A percentile compares a stretch with the other conserved stretches of the same genome.
Evolutionary conservation across 192 early-diverging fungal genomes (phyloP).

Genomic region (Polychytrium aggregatum): DNA sequence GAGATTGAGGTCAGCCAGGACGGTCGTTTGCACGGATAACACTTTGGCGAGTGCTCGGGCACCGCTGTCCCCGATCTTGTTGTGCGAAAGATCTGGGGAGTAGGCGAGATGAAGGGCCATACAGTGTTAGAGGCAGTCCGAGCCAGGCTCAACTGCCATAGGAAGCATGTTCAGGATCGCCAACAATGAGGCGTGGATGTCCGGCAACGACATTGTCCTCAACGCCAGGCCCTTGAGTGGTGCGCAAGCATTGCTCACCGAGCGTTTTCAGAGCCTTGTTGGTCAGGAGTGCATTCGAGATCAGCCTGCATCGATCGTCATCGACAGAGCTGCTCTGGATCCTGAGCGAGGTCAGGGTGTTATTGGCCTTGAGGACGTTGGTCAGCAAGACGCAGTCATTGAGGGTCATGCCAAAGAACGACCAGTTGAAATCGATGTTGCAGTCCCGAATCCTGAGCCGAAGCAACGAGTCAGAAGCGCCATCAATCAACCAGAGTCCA

Average conservation of each 20-base stretch:
- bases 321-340: slow-evolving; percentile 29
- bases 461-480: background rate
- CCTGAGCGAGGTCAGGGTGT: slow-evolving; percentile 10
- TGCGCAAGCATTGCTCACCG: slow-evolving; percentile 9
- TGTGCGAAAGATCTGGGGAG: slow-evolving; percentile 34
- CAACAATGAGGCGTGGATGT: slow-evolving; percentile 4
- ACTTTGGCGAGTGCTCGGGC: slow-evolving; percentile 34
- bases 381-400: slow-evolving; percentile 21
- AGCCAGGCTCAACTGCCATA: no score
- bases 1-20: slow-evolving; percentile 21
- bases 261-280: slow-evolving; percentile 22
- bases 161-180: background rate
- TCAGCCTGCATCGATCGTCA: slow-evolving; percentile 28
- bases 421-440: slow-evolving; percentile 37
- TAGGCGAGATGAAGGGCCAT: no score
- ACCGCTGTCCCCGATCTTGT: slow-evolving; percentile 31
- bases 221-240: no score
- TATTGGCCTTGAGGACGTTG: slow-evolving; percentile 10
- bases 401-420: slow-evolving; percentile 40
- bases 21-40: slow-evolving; percentile 11
- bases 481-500: no score
- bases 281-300: slow-evolving; percentile 20
- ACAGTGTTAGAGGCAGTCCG: no score
- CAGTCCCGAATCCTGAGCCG: slow-evolving; percentile 27
- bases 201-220: background rate